These are phyloP conservation scores for Papiliotrema flavescens DNA, from an alignment of 1,284 basidiomycete genomes.

Conservation along the genomic window DNA sequence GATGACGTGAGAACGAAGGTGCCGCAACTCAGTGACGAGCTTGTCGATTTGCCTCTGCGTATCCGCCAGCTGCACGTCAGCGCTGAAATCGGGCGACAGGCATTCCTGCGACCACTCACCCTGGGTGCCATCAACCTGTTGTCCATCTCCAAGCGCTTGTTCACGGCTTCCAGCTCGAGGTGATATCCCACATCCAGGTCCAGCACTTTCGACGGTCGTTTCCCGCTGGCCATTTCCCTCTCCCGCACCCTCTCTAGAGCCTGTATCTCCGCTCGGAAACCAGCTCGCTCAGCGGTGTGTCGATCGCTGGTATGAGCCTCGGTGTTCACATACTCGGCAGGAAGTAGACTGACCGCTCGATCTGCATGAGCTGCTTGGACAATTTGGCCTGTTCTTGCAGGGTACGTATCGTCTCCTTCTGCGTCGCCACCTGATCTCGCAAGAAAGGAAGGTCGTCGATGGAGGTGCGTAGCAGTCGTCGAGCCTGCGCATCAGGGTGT, in stretches of 20 bases:
- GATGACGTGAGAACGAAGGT: constrained; percentile 43
- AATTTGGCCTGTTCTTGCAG: constrained; percentile 38
- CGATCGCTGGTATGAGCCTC: constrained; percentile 21
- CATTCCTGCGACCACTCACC: constrained; percentile 17
- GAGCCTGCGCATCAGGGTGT: constrained; percentile 19
- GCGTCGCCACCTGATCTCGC: constrained; percentile 32
- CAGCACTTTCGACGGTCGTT: constrained; percentile 27
- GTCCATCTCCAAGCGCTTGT: constrained; percentile 47
- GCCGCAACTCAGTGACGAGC: constrained; percentile 45
- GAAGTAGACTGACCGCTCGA: constrained; percentile 33
- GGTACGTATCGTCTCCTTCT: constrained; percentile 37
- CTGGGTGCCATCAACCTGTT: constrained; percentile 47
- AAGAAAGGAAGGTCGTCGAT: constrained; percentile 30
- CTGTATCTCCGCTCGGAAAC: constrained; percentile 37
- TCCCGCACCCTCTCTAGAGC: constrained; percentile 32
- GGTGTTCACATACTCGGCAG: neutral
- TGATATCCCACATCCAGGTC: constrained; percentile 47
- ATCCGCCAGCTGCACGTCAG: constrained; percentile 38
- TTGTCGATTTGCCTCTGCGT: constrained; percentile 45
- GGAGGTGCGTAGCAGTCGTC: constrained; percentile 25
- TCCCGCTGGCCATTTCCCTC: constrained; percentile 31
- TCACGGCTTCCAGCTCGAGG: constrained; percentile 45
- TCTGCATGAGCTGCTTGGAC: constrained; percentile 20
- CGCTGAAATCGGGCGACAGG: neutral
- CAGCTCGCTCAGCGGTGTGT: constrained; percentile 33